Base-by-base conservation (phyloP, 441 rosid species). In the Eruca vesicaria region DNA sequence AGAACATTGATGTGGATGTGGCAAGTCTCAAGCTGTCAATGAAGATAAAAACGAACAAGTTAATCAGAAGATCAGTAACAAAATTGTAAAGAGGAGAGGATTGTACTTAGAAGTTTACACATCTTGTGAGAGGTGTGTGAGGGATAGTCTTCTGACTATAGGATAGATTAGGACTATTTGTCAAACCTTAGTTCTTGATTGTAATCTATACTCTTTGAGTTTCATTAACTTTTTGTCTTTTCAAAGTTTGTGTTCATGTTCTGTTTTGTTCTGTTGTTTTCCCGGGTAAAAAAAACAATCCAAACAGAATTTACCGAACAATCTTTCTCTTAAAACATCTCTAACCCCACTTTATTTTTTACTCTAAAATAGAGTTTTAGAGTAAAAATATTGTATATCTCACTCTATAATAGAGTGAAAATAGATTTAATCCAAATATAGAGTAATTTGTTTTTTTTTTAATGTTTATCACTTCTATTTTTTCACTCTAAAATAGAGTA, bases 21-120 rank as follows among this genome's bases (percentile, higher is more conserved):
- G 48, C 84, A 60, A 82, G 82, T 73, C 63, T 78, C 4, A 38
- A 38, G 86, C 82, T 2, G 89, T 80, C 1, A 15, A 11, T 75
- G 68, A 26, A 16, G 58, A 16, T 3, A 48, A 48, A 20, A 48
- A 48, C 20, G 15, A 1, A 32, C 35, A 48, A 38, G 55, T 48
- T 48, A n/a, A 48, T 15, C 16, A 48, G 10, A 8, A 48, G 10
- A n/a, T n/a, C n/a, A 48, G 55, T 43, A n/a, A 43, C 52, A 43
- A 2, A 14, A 41, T 6, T 43, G 18, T 43, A 43, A n/a, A 43
- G 15, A n/a, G 50, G 50, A 41, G 16, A 15, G 55, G 9, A 45
- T 15, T 15, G 20, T 45, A 45, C 19, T 7, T 45, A 45, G 53
- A 45, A 45, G 10, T 6, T 45, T 45, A 45, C 19, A 0, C 20